phyloP scores from a whole-genome alignment of 352 stramenopile genomes.

The Saprolegnia diclina region DNA sequence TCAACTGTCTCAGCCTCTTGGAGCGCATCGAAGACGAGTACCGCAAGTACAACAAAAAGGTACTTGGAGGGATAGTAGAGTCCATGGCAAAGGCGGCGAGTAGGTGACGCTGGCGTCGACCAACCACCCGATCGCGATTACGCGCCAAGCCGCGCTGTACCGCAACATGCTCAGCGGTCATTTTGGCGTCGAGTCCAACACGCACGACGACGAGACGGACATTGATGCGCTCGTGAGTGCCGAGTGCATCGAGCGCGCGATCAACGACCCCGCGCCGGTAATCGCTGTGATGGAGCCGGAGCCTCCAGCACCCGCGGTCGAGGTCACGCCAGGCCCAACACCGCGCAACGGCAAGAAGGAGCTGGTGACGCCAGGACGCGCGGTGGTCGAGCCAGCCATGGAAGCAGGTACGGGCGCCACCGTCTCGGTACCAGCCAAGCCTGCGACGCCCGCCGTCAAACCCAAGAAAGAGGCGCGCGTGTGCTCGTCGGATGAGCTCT shows the following conservation, averaged over 20 bases:
- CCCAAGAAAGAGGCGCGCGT: neutral
- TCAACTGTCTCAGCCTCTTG: conserved; percentile 44
- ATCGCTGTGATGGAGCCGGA: conserved; percentile 28
- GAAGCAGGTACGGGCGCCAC: neutral
- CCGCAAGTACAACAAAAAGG: conserved; percentile 54
- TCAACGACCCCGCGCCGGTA: conserved; percentile 18
- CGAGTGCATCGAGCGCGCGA: conserved; percentile 42
- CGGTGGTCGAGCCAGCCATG: neutral
- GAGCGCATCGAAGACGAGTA: conserved; percentile 71
- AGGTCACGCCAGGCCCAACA: conserved; percentile 4
- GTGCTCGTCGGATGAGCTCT: neutral
- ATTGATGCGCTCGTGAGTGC: conserved; percentile 48
- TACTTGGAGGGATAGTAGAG: neutral
- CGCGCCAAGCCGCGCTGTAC: conserved; percentile 44
- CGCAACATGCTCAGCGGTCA: conserved; percentile 39
- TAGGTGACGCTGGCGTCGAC: conserved; percentile 36
- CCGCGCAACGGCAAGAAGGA: conserved; percentile 5
- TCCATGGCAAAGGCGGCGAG: neutral
- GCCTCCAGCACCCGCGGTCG: conserved; percentile 29
- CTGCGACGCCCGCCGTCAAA: neutral
- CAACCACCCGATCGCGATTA: conserved; percentile 49
- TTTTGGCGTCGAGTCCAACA: conserved; percentile 39
- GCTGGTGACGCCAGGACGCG: neutral
- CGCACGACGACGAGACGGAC: conserved; percentile 32
- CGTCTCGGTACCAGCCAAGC: neutral